Conservation (phyloP, 495 filamentous ascomycete species). For the Aspergillus baeticus region DNA sequence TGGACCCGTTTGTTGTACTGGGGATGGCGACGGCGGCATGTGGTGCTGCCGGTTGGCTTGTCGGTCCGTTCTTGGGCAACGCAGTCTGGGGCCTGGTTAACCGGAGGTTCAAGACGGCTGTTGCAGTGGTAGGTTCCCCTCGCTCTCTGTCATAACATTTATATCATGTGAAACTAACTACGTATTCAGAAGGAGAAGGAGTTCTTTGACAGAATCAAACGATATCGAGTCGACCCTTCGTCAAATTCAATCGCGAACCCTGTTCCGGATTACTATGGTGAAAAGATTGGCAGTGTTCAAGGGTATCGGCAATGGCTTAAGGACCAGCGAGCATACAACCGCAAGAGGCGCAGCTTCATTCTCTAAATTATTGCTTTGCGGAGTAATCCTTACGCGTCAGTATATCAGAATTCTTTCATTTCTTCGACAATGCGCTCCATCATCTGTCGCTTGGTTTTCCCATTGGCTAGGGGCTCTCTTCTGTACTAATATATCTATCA, state of each 20-base stretch:
- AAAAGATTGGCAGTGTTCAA: constrained; percentile 91
- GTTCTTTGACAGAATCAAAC: constrained; percentile 85
- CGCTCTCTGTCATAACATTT: neutral
- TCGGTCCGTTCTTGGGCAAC: constrained; percentile 77
- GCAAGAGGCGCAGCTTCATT: constrained; percentile 73
- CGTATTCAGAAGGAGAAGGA: constrained; percentile 77
- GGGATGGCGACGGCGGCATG: constrained; percentile 71
- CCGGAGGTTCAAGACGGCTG: constrained; percentile 60
- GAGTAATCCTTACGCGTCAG: neutral
- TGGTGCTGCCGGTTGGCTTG: constrained; percentile 78
- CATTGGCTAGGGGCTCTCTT: neutral
- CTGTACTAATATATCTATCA: neutral
- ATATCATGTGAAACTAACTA: constrained; percentile 1
- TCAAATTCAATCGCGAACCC: constrained; percentile 66
- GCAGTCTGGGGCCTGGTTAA: constrained; percentile 71
- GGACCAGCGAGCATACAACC: constrained; percentile 95
- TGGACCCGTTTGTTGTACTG: constrained; percentile 85
- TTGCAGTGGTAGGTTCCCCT: constrained; percentile 58
- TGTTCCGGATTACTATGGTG: constrained; percentile 71
- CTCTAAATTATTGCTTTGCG: constrained; percentile 19
- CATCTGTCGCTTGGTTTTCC: neutral
- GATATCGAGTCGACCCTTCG: constrained; percentile 84
- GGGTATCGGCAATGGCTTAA: constrained; percentile 94
- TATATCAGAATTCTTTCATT: neutral
- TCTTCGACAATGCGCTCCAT: neutral